Conservation (phyloP, 768 basidiomycete species). For the Hysterangium stoloniferum region DNA sequence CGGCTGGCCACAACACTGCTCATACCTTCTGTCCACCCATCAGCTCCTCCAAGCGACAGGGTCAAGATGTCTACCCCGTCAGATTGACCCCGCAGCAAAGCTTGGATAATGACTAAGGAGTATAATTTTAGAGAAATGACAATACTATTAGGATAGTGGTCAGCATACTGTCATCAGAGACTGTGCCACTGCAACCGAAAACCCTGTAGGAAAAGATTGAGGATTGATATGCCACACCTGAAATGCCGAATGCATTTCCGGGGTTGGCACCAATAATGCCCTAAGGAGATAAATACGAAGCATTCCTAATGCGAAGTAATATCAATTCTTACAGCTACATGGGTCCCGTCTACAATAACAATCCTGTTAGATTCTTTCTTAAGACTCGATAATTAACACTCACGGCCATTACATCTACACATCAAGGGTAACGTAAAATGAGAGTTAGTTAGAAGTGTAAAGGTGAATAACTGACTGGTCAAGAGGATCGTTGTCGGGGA, state of each 20-base stretch:
- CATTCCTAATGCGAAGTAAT: background rate
- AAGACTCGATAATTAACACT: slow-evolving; percentile 10
- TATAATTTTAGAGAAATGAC: slow-evolving; percentile 13
- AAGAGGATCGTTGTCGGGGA: slow-evolving; percentile 44
- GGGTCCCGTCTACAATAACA: slow-evolving; percentile 40
- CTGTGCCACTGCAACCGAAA: slow-evolving; percentile 49
- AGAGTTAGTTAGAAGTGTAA: background rate
- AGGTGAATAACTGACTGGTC: slow-evolving; percentile 35
- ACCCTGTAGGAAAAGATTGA: slow-evolving; percentile 48
- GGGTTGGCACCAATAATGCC: slow-evolving; percentile 60
- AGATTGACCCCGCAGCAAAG: slow-evolving; percentile 39
- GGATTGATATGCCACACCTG: slow-evolving; percentile 60
- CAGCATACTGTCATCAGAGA: slow-evolving; percentile 43
- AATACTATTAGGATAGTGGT: background rate
- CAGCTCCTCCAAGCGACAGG: slow-evolving; percentile 51
- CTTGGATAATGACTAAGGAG: slow-evolving; percentile 36
- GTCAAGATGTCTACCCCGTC: slow-evolving; percentile 59
- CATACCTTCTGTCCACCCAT: slow-evolving; percentile 57
- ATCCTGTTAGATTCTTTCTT: too few species aligned
- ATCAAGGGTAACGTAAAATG: background rate
- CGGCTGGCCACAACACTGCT: slow-evolving; percentile 50
- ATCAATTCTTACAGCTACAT: slow-evolving; percentile 41
- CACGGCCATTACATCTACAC: slow-evolving; percentile 22
- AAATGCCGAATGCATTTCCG: slow-evolving; percentile 55
- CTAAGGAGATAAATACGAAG: slow-evolving; percentile 21